Base-by-base conservation (phyloP, 2,329 filamentous ascomycete genomes). In the Fusarium praegraminearum region DNA sequence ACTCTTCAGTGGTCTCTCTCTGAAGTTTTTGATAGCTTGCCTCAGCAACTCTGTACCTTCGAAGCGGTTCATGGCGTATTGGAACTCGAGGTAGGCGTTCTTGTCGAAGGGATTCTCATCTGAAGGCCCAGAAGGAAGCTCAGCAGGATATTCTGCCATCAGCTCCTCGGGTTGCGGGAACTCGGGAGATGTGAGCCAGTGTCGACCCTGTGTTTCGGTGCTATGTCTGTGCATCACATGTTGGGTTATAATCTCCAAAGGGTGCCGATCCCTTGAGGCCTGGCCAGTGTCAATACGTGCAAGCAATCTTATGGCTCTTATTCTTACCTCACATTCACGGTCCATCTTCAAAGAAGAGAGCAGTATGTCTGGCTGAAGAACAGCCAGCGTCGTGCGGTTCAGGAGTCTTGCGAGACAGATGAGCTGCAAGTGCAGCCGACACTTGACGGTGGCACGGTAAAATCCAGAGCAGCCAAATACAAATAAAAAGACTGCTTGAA, bases 61-160 rank as follows among this genome's bases (percentile, higher is more conserved):
- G 74, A 93, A 91, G 4, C 94, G 86, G 10, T 93, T 83, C 3
- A 97, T 85, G 5, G 88, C 83, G 75, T 96, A 97, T 51, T 97
- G 92, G 0, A 88, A 86, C 33, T 87, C 82, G 0, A 97, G 82
- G 61, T 97, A 97, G 0, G 84, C 82, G 7, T 67, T 47, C 22
- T 77, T 78, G 3, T 67, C 60, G 2, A 35, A 28, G 0, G 40
- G 9, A 1, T 51, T 40, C 2, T 28, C 28, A 4, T 57, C 32
- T 5, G 54, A 40, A 2, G 43, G 53, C 3, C 58, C 40, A 7
- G 46, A n/a, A 2, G 72, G 73, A 6, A 78, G 41, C 0, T 44
- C 41, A 5, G 70, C 54, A 4, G 72, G 55, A 2, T 74, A 35
- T 3, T 33, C 11, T 0, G 60, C 64, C 62, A 77, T 73, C 0